Conservation (phyloP, 768 basidiomycete species). For the Russula ochroleuca region DNA sequence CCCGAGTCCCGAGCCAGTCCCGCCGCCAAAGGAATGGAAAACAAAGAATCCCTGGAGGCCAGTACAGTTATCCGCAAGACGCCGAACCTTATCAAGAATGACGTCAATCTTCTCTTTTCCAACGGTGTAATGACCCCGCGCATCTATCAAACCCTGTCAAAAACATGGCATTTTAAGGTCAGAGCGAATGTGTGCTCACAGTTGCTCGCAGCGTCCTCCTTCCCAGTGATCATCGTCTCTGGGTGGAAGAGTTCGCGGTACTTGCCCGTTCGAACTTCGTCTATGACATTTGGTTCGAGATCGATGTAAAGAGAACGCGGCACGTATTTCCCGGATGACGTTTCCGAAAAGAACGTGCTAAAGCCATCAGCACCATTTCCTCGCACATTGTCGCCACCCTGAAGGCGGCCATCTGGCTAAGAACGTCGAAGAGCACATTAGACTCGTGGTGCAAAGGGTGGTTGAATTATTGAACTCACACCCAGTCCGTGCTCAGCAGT, state of each 20-base stretch:
- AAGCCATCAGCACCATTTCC: conserved; percentile 78
- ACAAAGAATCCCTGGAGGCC: conserved; percentile 99
- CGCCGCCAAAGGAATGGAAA: conserved; percentile 99
- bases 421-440: conserved; percentile 21
- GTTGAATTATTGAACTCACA: conserved; percentile 48
- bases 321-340: conserved; percentile 92
- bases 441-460: neutral
- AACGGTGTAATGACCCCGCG: conserved; percentile 97
- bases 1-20: conserved; percentile 98
- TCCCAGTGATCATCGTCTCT: conserved; percentile 96
- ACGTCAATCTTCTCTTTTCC: conserved; percentile 97
- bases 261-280: conserved; percentile 92
- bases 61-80: conserved; percentile 94
- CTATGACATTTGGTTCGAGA: conserved; percentile 95
- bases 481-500: conserved; percentile 97
- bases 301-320: conserved; percentile 97
- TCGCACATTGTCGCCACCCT: conserved; percentile 66
- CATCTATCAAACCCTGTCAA: conserved; percentile 51
- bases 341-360: conserved; percentile 99
- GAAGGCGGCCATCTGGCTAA: conserved; percentile 91
- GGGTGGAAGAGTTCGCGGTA: conserved; percentile 99
- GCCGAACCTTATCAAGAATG: conserved; percentile 95
- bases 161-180: neutral
- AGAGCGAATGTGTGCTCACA: conserved; percentile 48
- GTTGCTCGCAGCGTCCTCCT: conserved; percentile 99